A percentile compares a stretch with the other conserved stretches of the same genome.
Conservation (phyloP, 768 basidiomycete species). For the Paxillus involutus region DNA sequence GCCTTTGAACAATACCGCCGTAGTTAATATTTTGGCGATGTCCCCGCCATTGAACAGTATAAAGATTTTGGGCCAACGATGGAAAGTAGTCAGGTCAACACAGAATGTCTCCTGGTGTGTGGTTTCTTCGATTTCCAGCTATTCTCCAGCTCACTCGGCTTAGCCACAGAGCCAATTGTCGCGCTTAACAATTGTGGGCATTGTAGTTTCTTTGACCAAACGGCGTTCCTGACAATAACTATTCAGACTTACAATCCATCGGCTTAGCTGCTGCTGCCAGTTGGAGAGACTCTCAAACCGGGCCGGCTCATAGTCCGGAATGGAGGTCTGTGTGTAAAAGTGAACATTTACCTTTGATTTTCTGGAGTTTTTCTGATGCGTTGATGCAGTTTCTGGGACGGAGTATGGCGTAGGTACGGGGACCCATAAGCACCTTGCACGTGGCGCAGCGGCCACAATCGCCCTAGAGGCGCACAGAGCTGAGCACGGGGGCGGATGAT, state of each 20-base stretch:
- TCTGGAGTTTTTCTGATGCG: constrained; percentile 12
- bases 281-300: constrained; percentile 51
- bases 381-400: constrained; percentile 47
- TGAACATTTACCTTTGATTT: constrained; percentile 25
- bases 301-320: constrained; percentile 42
- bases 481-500: constrained; percentile 16
- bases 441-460: constrained; percentile 36
- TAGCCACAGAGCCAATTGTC: constrained; percentile 30
- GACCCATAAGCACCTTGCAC: constrained; percentile 50
- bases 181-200: constrained; percentile 43
- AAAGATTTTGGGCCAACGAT: constrained; percentile 23
- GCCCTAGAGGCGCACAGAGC: constrained; percentile 38
- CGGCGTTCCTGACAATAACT: background rate
- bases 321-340: constrained; percentile 67
- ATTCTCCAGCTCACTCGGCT: constrained; percentile 13
- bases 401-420: constrained; percentile 50
- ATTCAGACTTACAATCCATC: constrained; percentile 53
- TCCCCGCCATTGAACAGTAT: constrained; percentile 24
- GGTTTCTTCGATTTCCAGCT: background rate
- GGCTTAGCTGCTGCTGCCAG: constrained; percentile 44
- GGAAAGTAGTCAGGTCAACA: constrained; percentile 11
- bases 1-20: constrained; percentile 25
- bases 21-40: constrained; percentile 20
- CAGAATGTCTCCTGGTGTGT: constrained; percentile 24
- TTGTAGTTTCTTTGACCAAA: background rate